phyloP scores from a whole-genome alignment of 345 rosid genomes.

The Punica granatum region DNA sequence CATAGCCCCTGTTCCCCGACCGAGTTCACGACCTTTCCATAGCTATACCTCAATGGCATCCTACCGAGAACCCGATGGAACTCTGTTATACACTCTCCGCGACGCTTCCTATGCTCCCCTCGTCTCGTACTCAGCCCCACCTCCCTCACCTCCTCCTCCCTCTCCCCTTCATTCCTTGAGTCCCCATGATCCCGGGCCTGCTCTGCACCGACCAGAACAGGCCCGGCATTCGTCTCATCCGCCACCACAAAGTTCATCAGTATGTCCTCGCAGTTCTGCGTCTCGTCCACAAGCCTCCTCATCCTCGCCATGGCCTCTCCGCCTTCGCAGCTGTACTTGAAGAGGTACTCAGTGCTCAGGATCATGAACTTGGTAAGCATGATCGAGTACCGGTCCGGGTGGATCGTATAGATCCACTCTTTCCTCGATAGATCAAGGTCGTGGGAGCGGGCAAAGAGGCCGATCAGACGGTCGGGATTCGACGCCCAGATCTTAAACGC shows the following conservation, averaged over 20 bases:
- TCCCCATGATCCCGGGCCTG: constrained; percentile 19
- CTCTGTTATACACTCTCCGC: constrained; percentile 14
- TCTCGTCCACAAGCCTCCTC: constrained; percentile 17
- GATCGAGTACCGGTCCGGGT: constrained; percentile 16
- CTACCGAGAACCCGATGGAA: constrained; percentile 16
- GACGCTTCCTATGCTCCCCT: constrained; percentile 19
- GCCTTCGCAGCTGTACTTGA: constrained; percentile 14
- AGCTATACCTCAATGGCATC: constrained; percentile 19
- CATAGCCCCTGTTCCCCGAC: constrained; percentile 19
- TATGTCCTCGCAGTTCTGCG: constrained; percentile 19
- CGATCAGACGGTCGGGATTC: constrained; percentile 13
- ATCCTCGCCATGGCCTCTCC: constrained; percentile 3
- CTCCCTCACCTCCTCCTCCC: constrained; percentile 12
- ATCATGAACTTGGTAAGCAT: constrained; percentile 22
- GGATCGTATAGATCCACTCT: constrained; percentile 25
- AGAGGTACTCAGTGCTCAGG: constrained; percentile 14
- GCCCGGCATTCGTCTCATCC: constrained; percentile 12
- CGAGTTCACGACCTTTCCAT: constrained; percentile 13
- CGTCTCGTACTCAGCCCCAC: constrained; percentile 15
- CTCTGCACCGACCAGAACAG: constrained; percentile 17
- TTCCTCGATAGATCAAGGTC: constrained; percentile 14
- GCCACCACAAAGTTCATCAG: constrained; percentile 22
- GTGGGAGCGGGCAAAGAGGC: constrained; percentile 20
- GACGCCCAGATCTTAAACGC: constrained; percentile 17
- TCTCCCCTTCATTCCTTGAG: constrained; percentile 14